Percentiles rank a stretch among this genome's conserved stretches.
phyloP scores from a whole-genome alignment of 2,329 filamentous ascomycete species.

The Aspergillus versicolor region DNA sequence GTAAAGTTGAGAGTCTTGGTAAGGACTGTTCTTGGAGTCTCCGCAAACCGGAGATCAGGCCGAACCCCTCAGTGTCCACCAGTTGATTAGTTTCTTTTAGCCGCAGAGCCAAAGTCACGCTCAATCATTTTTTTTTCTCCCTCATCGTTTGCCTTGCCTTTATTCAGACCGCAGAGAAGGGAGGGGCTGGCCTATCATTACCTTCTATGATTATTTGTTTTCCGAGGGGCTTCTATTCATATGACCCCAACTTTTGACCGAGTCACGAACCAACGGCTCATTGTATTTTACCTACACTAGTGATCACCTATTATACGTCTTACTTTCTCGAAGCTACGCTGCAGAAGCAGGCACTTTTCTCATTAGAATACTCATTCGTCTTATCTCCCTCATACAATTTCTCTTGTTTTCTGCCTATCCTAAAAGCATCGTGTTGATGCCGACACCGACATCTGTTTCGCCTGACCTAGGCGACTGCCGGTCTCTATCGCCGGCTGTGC shows the following conservation, averaged over 20 bases:
- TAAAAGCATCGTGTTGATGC: background rate
- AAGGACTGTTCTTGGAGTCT: background rate
- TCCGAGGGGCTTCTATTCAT: background rate
- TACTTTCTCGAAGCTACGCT: background rate
- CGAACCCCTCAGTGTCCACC: background rate
- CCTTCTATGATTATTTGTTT: background rate
- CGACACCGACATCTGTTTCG: background rate
- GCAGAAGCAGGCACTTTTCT: background rate
- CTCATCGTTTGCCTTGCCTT: background rate
- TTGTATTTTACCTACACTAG: background rate
- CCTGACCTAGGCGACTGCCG: background rate
- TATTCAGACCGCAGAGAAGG: background rate
- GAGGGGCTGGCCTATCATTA: background rate
- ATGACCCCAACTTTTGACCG: background rate
- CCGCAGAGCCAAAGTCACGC: background rate
- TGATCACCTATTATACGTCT: background rate
- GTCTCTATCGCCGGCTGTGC: background rate
- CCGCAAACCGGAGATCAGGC: constrained; percentile 5
- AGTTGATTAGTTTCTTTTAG: background rate
- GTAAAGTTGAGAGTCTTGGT: too few species aligned
- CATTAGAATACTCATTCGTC: background rate
- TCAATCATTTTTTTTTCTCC: background rate
- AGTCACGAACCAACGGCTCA: background rate
- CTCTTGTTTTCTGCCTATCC: too few species aligned
- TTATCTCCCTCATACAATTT: background rate